Evolutionary conservation across 345 rosid species (phyloP), one percentile per base, ranked within the genome.

Genomic region (Mangifera indica): DNA sequence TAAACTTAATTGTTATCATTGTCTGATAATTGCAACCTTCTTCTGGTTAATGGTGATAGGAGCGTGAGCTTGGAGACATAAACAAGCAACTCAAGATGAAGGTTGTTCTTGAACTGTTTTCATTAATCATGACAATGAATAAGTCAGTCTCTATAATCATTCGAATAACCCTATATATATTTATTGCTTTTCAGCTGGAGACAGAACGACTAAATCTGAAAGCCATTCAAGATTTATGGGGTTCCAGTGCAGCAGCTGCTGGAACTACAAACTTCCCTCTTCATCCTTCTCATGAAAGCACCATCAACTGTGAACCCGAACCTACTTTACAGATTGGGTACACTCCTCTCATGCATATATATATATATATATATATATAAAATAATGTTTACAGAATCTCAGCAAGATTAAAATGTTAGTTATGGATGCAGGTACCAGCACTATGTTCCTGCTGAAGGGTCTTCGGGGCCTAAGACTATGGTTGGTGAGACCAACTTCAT

Each of bases 291-390:
- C 89, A 87, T 48, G 68, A 76, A 22, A 61, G 68, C 44, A 74
- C 81, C 42, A 46, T 87, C 84, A 87, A 90, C 57, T 85, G 88
- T 63, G 89, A 85, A 40, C 83, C 85, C 0, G 87, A 84, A 54
- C 96, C 96, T 5, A 80, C 87, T 75, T 73, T 92, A 73, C 91
- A 90, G 54, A 90, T 92, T 22, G 98, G 96, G 98, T 91, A 82
- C 44, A 20, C 22, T 42, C 37, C 13, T 52, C 3, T 26, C 17
- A 20, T 60, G n/a, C 57, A 37, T 22, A 42, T 53, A 9, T 12
- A 18, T n/a, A n/a, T n/a, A n/a, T n/a, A n/a, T n/a, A n/a, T n/a
- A n/a, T n/a, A n/a, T n/a, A n/a, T n/a, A n/a, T n/a, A n/a, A n/a
- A n/a, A 7, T 6, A 37, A 37, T 37, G 42, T 37, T 37, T 37